phyloP scores from a whole-genome alignment of 1,284 basidiomycete species.

The Pseudozyma flocculosa region DNA sequence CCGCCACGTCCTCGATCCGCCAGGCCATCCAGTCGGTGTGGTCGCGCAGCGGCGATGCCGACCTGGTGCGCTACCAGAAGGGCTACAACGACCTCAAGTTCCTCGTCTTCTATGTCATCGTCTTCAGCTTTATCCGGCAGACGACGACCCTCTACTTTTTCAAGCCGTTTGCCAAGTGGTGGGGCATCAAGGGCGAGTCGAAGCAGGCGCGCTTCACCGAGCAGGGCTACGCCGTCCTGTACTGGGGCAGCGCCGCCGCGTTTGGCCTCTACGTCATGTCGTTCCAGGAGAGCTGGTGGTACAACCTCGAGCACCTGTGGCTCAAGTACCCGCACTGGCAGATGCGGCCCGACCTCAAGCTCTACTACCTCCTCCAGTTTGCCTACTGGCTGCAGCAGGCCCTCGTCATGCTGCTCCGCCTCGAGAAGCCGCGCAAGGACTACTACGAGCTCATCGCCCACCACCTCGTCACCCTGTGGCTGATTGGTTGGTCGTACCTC shows the following conservation, averaged over 20 bases:
- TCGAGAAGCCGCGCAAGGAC: conserved; percentile 94
- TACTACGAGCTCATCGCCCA: conserved; percentile 77
- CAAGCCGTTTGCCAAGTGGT: conserved; percentile 67
- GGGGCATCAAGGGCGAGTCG: conserved; percentile 50
- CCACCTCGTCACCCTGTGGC: conserved; percentile 92
- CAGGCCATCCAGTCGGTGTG: conserved; percentile 18
- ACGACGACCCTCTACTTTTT: conserved; percentile 71
- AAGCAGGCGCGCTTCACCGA: conserved; percentile 53
- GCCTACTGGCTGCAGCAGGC: conserved; percentile 95
- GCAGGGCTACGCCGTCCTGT: conserved; percentile 54
- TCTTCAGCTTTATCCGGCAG: conserved; percentile 90
- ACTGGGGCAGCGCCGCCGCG: conserved; percentile 50
- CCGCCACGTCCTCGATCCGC: conserved; percentile 4
- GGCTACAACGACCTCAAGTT: conserved; percentile 71
- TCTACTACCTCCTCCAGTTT: conserved; percentile 77
- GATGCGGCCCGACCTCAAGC: conserved; percentile 81
- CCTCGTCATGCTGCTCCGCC: conserved; percentile 75
- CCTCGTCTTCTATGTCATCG: conserved; percentile 80
- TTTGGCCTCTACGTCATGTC: conserved; percentile 71
- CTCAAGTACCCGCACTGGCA: conserved; percentile 62
- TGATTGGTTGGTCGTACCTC: conserved; percentile 69
- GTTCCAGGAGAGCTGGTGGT: conserved; percentile 86
- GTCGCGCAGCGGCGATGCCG: conserved; percentile 22
- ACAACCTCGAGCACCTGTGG: conserved; percentile 60
- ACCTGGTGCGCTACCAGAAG: conserved; percentile 44